Conservation (phyloP, 2,329 filamentous ascomycete genomes). For the Colletotrichum magnum region DNA sequence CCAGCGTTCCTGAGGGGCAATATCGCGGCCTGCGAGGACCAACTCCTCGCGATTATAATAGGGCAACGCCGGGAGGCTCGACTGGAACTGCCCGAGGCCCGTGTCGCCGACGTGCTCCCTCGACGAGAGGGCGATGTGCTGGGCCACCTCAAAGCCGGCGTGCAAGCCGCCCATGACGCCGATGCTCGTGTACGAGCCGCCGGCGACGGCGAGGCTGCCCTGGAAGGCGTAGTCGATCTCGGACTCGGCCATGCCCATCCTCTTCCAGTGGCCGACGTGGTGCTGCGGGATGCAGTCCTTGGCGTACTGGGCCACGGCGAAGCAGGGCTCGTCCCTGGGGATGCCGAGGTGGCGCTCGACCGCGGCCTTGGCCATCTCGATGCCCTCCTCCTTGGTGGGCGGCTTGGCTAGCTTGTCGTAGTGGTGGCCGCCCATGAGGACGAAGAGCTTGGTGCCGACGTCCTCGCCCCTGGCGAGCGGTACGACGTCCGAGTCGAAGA, state of each 20-base stretch:
- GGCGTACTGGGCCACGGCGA: conserved; percentile 71
- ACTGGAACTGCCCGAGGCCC: conserved; percentile 50
- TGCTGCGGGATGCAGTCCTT: conserved; percentile 92
- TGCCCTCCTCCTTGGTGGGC: conserved; percentile 76
- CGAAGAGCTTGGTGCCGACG: conserved; percentile 71
- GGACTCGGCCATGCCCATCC: conserved; percentile 70
- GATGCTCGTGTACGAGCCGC: conserved; percentile 67
- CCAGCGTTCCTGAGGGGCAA: conserved; percentile 4
- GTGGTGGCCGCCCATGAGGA: conserved; percentile 95
- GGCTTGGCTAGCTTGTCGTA: conserved; percentile 85
- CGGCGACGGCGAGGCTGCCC: conserved; percentile 75
- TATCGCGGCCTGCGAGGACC: conserved; percentile 21
- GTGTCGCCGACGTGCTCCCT: conserved; percentile 48
- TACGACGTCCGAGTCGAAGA: conserved; percentile 83
- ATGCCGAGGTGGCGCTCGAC: conserved; percentile 83
- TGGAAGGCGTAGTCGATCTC: conserved; percentile 70
- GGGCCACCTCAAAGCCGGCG: conserved; percentile 61
- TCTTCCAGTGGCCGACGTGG: conserved; percentile 79
- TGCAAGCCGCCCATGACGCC: conserved; percentile 67
- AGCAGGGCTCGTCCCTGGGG: conserved; percentile 67
- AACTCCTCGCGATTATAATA: background rate
- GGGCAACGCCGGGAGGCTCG: background rate
- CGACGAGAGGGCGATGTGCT: conserved; percentile 49
- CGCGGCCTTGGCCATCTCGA: conserved; percentile 78
- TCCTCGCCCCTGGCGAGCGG: conserved; percentile 51